These are phyloP conservation scores for Vitis hybrid DNA, from an alignment of 177 flowering plant genomes.

Conservation along the genomic window DNA sequence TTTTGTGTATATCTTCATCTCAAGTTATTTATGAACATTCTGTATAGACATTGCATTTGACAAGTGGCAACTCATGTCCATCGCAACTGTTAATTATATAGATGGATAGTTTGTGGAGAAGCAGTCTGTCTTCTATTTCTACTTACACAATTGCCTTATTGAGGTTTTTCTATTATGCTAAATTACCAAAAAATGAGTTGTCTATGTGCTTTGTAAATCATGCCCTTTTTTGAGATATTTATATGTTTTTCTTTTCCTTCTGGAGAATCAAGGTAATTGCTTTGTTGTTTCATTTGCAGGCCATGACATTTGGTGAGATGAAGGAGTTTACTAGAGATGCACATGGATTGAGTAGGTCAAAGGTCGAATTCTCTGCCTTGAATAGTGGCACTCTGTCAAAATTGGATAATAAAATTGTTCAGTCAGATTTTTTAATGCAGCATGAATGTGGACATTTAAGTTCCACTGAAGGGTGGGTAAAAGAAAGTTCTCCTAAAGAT, in stretches of 20 bases:
- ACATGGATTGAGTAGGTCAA: slow-evolving; percentile 10
- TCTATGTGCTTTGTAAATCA: too few relatives aligned
- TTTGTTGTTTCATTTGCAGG: slow-evolving; percentile 29
- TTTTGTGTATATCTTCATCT: too few relatives aligned
- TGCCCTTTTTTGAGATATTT: neutral
- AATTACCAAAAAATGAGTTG: too few relatives aligned
- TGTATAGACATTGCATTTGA: too few relatives aligned
- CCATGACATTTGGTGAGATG: slow-evolving; percentile 6
- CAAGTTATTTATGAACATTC: too few relatives aligned
- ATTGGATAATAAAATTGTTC: neutral
- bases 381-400: slow-evolving; percentile 2
- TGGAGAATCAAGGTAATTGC: neutral
- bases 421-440: neutral
- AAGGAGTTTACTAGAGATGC: slow-evolving; percentile 15
- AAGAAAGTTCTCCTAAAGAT: slow-evolving; percentile 5
- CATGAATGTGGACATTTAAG: slow-evolving; percentile 13
- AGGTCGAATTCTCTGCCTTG: slow-evolving; percentile 12
- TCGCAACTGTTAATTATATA: too few relatives aligned
- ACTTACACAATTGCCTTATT: too few relatives aligned
- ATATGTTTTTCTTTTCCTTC: too few relatives aligned
- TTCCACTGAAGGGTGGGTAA: slow-evolving; percentile 1
- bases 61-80: too few relatives aligned
- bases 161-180: too few relatives aligned
- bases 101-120: too few relatives aligned
- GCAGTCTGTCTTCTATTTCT: too few relatives aligned